These are phyloP conservation scores for Penicillium crustosum DNA, from an alignment of 2,329 filamentous ascomycete species.

Conservation along the genomic window DNA sequence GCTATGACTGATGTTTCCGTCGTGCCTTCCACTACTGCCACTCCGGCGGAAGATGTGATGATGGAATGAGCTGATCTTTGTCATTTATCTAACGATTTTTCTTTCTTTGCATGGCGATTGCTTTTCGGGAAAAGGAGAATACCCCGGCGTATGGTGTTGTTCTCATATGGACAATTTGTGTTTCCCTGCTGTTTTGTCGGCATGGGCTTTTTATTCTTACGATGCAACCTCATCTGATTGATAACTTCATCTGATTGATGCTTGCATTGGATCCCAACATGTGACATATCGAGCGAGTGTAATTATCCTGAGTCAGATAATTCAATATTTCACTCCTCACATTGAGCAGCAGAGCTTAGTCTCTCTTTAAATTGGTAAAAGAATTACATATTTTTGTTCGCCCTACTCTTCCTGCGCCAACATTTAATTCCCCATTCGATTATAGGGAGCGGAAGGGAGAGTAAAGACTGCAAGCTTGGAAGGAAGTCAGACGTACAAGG, in stretches of 20 bases:
- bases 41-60: slow-evolving; percentile 19
- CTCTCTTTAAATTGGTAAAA: neutral
- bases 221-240: neutral
- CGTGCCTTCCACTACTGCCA: slow-evolving; percentile 12
- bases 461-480: neutral
- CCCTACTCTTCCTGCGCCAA: neutral
- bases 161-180: slow-evolving; percentile 4
- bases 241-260: neutral
- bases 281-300: neutral
- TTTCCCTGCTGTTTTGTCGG: neutral
- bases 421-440: neutral
- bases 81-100: slow-evolving; percentile 5
- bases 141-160: slow-evolving; percentile 13
- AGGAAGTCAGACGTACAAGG: neutral
- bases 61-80: slow-evolving; percentile 11
- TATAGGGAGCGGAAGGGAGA: neutral
- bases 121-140: slow-evolving; percentile 13
- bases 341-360: neutral
- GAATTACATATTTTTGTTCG: neutral
- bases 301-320: neutral
- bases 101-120: slow-evolving; percentile 9
- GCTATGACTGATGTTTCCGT: slow-evolving; percentile 20
- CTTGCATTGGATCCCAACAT: neutral
- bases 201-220: neutral
- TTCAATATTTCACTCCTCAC: neutral